Evolutionary conservation across 202 grass and related monocot species (phyloP).

Genomic region (Schoenoplectus tabernaemontani): DNA sequence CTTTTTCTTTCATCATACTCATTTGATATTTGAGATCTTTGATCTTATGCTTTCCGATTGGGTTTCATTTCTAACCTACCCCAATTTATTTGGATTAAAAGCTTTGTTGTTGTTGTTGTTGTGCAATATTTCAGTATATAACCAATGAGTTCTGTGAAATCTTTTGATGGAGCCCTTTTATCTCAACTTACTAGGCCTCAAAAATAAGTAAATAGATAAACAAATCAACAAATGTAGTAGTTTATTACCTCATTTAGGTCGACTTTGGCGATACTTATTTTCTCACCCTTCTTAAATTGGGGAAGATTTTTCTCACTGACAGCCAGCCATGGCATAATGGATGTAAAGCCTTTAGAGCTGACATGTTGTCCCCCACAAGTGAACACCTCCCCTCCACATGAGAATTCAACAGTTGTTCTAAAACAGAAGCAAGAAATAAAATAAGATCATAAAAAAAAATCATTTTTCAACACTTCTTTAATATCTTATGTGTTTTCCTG

Average conservation of each 20-base stretch:
- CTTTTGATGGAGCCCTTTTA: background rate
- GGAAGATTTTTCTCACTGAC: slow-evolving; percentile 74
- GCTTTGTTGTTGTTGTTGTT: too few species aligned
- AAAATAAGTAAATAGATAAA: background rate
- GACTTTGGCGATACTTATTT: slow-evolving; percentile 59
- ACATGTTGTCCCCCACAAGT: slow-evolving; percentile 61
- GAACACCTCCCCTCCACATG: slow-evolving; percentile 73
- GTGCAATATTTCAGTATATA: background rate
- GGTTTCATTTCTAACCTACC: too few species aligned
- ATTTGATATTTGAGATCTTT: too few species aligned
- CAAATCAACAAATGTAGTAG: background rate
- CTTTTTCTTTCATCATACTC: too few species aligned
- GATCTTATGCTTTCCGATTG: too few species aligned
- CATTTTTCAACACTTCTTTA: background rate
- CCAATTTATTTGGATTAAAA: too few species aligned
- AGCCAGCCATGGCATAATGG: slow-evolving; percentile 91
- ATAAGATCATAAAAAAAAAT: background rate
- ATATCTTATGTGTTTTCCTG: background rate
- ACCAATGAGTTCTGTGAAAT: background rate
- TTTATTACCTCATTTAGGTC: slow-evolving; percentile 74
- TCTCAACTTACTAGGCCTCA: background rate
- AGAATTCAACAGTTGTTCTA: slow-evolving; percentile 80
- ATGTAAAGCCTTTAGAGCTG: slow-evolving; percentile 87
- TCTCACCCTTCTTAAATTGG: slow-evolving; percentile 57
- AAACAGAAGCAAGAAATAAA: slow-evolving; percentile 23